Evolutionary conservation across 1,284 basidiomycete genomes (phyloP).

Genomic region (Papiliotrema laurentii): DNA sequence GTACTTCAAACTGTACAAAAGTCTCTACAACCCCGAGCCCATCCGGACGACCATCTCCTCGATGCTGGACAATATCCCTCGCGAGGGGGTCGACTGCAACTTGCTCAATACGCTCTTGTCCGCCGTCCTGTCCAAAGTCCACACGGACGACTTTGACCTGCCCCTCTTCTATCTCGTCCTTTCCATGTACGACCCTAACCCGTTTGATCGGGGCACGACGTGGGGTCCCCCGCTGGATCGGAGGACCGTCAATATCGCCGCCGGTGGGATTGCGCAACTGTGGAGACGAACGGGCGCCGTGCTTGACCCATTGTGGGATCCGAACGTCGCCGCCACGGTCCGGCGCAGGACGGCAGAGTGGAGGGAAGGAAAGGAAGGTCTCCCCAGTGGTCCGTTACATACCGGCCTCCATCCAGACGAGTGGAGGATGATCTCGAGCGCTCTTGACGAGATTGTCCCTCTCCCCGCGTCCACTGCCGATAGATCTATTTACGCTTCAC

Average conservation of each 20-base stretch:
- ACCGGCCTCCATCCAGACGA: too few relatives aligned
- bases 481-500: too few relatives aligned
- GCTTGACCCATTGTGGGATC: conserved; percentile 1
- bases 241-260: conserved; percentile 8
- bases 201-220: not conserved
- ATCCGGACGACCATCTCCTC: not conserved
- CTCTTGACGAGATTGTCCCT: too few relatives aligned
- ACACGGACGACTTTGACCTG: not conserved
- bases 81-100: too few relatives aligned
- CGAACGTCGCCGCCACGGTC: too few relatives aligned
- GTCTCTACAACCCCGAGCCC: not conserved
- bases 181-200: not conserved
- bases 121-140: not conserved
- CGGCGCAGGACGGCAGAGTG: too few relatives aligned
- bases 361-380: too few relatives aligned
- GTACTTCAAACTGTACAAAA: conserved; percentile 2
- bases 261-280: conserved; percentile 2
- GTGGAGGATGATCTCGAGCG: too few relatives aligned
- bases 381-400: too few relatives aligned
- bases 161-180: conserved; percentile 6
- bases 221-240: not conserved
- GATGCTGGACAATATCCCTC: not conserved
- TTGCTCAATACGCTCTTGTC: not conserved
- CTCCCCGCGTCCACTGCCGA: too few relatives aligned
- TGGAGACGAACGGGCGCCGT: conserved; percentile 1